These are phyloP conservation scores for Candida sanyiensis DNA, from an alignment of 805 yeast species.

Conservation along the genomic window DNA sequence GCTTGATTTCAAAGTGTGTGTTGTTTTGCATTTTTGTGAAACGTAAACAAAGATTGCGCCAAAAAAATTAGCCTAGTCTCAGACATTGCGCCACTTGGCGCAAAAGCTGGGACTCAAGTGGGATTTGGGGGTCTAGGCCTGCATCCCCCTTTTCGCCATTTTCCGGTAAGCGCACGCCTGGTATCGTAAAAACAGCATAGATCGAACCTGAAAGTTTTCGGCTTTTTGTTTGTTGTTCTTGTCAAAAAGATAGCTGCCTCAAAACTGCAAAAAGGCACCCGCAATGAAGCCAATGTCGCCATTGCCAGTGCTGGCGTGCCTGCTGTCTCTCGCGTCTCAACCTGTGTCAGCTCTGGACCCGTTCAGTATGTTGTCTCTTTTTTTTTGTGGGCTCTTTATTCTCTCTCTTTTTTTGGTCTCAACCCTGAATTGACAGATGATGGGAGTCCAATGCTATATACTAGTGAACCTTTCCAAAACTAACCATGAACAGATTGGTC, in stretches of 20 bases:
- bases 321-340: conserved; percentile 3
- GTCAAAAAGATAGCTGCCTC: not conserved
- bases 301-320: conserved; percentile 1
- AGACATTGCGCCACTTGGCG: conserved; percentile 1
- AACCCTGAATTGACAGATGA: not conserved
- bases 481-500: conserved; percentile 28
- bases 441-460: too few relatives aligned
- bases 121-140: not conserved
- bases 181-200: not conserved
- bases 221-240: not conserved
- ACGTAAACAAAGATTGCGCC: not conserved
- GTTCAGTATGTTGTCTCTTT: conserved; percentile 23
- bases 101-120: too few relatives aligned
- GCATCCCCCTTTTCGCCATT: not conserved
- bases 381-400: too few relatives aligned
- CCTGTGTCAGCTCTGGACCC: conserved; percentile 19
- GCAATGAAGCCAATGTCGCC: conserved; percentile 4
- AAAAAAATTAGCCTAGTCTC: not conserved
- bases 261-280: not conserved
- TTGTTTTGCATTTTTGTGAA: not conserved
- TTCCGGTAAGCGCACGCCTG: not conserved
- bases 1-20: not conserved
- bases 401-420: too few relatives aligned
- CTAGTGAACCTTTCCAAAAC: conserved; percentile 1
- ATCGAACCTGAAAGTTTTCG: conserved; percentile 1